Evolutionary conservation across 108 stramenopile genomes (phyloP).

Genomic region (Pinguiococcus pyrenoidosus): DNA sequence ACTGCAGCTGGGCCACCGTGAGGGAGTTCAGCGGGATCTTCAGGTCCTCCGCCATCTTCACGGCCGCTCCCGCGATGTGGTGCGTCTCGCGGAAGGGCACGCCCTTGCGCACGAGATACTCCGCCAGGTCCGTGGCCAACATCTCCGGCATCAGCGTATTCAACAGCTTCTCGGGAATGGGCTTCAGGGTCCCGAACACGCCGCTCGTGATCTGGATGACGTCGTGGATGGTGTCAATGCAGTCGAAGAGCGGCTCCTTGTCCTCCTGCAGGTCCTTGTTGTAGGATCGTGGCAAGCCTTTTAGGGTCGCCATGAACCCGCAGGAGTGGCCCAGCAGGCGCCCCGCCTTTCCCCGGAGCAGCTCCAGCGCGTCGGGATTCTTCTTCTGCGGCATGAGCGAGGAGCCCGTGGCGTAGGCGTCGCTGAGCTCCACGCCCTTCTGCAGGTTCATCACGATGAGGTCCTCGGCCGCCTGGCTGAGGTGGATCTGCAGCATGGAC

Average conservation of each 20-base stretch:
- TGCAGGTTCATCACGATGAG: conserved; percentile 67
- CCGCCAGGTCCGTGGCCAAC: conserved; percentile 97
- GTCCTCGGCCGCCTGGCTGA: conserved; percentile 96
- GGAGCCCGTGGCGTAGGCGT: conserved; percentile 94
- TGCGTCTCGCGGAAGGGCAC: conserved; percentile 99
- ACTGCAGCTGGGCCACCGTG: conserved; percentile 23
- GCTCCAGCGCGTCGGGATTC: conserved; percentile 97
- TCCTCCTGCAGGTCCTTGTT: conserved; percentile 99
- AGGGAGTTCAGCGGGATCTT: conserved; percentile 24
- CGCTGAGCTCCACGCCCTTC: conserved; percentile 61
- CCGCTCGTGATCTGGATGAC: conserved; percentile 89
- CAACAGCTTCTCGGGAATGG: conserved; percentile 62
- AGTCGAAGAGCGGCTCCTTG: conserved; percentile 89
- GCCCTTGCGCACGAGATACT: conserved; percentile 92
- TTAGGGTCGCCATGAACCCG: conserved; percentile 80
- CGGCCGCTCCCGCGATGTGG: conserved; percentile 69
- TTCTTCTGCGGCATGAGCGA: conserved; percentile 99
- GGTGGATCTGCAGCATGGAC: conserved; percentile 66
- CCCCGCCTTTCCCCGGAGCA: conserved; percentile 93
- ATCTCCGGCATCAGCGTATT: conserved; percentile 82
- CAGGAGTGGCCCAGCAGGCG: conserved; percentile 75
- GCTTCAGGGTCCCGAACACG: conserved; percentile 82
- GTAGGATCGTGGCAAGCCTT: conserved; percentile 94
- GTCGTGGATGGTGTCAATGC: conserved; percentile 81
- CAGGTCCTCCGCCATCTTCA: conserved; percentile 40